Base-by-base conservation (phyloP, 306 rosid genomes). In the Alnus rubra region DNA sequence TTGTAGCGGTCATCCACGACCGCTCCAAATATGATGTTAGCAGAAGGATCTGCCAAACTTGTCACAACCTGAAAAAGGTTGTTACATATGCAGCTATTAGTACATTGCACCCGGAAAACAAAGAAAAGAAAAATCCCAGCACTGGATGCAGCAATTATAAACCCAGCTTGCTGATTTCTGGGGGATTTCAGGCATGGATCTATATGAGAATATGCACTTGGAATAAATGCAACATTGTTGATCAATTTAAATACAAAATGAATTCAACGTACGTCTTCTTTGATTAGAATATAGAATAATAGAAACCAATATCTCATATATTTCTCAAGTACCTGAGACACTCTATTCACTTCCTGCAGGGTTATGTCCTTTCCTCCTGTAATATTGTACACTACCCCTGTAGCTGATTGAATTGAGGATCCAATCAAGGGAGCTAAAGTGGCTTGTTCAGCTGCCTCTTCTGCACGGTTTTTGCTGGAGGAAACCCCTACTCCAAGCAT, bases 401-500 rank as follows among this genome's bases (percentile, higher is more conserved):
- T 96, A 73, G 99, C 99, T 47, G 99, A 93, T 82, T 93, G 96
- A 78, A 96, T 96, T 62, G 99, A 96, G 33, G 99, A 96, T 69
- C 99, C 99, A 56, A 96, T 93, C 49, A 96, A 85, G 53, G 99
- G 99, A 80, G 99, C 99, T 86, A 96, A 81, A 72, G 99, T 96
- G 30, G 99, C 99, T 86, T 96, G 99, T 73, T 93, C 98, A 3
- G 99, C 99, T 13, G 99, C 99, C 78, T 93, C 99, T 90, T 93
- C 99, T 54, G 99, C 99, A 35, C 99, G 94, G 69, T 96, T 96
- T 87, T 96, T 96, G 80, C 99, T 90, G 2, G 99, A 93, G 72
- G 99, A 93, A 80, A 93, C 98, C 71, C 99, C 99, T 33, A 96
- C 97, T 44, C 99, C 99, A 2, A 96, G 98, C 99, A 96, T 96